Percentiles rank a stretch among this genome's conserved stretches.
Conservation (phyloP, 306 rosid species). For the Vachellia collinsii region DNA sequence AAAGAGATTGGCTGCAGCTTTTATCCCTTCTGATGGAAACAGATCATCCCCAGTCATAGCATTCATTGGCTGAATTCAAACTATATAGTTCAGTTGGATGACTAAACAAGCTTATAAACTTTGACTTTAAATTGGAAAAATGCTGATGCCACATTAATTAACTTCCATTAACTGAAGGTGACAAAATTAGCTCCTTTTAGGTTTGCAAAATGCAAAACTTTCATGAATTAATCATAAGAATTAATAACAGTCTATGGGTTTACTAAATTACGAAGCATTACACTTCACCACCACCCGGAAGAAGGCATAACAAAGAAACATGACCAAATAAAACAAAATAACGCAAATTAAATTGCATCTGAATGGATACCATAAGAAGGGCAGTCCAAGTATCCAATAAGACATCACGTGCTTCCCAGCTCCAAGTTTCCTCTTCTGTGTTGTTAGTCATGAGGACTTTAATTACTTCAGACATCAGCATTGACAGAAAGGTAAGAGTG, state of each 20-base stretch:
- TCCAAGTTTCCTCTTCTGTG: conserved; percentile 89
- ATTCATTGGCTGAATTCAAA: conserved; percentile 70
- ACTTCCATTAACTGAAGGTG: conserved; percentile 7
- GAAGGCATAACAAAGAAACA: conserved; percentile 20
- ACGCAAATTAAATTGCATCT: conserved; percentile 22
- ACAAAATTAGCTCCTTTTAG: conserved; percentile 26
- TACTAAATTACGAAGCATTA: conserved; percentile 13
- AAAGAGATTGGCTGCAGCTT: conserved; percentile 78
- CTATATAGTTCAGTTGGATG: conserved; percentile 29
- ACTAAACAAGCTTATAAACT: conserved; percentile 27
- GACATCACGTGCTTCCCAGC: conserved; percentile 94
- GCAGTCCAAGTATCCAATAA: conserved; percentile 89
- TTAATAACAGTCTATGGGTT: neutral
- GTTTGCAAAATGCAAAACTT: conserved; percentile 23
- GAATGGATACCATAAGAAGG: conserved; percentile 68
- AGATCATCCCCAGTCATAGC: conserved; percentile 52
- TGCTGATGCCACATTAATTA: conserved; percentile 28
- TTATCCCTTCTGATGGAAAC: conserved; percentile 83
- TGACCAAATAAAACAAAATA: conserved; percentile 15
- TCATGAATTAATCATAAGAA: neutral
- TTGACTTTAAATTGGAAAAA: conserved; percentile 27
- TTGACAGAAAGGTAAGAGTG: conserved; percentile 71
- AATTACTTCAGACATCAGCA: conserved; percentile 81
- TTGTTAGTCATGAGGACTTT: conserved; percentile 67
- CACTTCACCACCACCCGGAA: conserved; percentile 6